Conservation (phyloP, 164 flowering plant species). For the Kalanchoe fedtschenkoi region DNA sequence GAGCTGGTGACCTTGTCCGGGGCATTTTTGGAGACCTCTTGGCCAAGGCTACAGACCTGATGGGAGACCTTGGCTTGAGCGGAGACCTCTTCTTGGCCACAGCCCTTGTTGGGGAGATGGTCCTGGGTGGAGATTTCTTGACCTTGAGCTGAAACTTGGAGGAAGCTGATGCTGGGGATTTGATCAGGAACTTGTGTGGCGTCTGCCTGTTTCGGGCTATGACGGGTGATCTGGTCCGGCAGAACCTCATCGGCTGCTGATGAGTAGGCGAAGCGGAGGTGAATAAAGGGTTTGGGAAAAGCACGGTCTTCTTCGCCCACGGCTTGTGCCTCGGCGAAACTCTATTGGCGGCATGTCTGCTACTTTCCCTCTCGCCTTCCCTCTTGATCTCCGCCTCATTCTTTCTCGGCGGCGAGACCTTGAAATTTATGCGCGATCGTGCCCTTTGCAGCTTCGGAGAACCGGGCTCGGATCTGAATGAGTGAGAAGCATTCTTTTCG, state of each 20-base stretch:
- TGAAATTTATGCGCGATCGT: conserved; percentile 71
- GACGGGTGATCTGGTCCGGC: conserved; percentile 60
- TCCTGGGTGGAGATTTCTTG: conserved; percentile 19
- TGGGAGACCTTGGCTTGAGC: background rate
- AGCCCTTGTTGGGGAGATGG: conserved; percentile 42
- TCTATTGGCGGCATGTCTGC: conserved; percentile 35
- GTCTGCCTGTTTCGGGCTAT: conserved; percentile 29
- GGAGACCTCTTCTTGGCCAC: background rate
- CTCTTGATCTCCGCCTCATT: conserved; percentile 34
- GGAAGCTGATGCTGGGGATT: conserved; percentile 13
- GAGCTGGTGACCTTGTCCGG: background rate
- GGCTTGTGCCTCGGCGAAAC: conserved; percentile 77
- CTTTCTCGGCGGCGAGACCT: conserved; percentile 41
- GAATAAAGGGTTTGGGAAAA: conserved; percentile 85
- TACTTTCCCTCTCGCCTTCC: conserved; percentile 18
- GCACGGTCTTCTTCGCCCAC: conserved; percentile 75
- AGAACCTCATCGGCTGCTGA: conserved; percentile 35
- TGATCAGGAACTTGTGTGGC: conserved; percentile 71
- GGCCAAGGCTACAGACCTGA: background rate
- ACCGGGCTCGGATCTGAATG: conserved; percentile 32
- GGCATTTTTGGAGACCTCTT: conserved; percentile 34
- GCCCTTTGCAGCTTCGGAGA: conserved; percentile 47
- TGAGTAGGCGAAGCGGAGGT: conserved; percentile 29
- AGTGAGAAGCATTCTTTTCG: conserved; percentile 39
- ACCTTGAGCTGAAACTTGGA: conserved; percentile 9